Conservation (phyloP, 139 green algal species). For the Medakamo hakoo region DNA sequence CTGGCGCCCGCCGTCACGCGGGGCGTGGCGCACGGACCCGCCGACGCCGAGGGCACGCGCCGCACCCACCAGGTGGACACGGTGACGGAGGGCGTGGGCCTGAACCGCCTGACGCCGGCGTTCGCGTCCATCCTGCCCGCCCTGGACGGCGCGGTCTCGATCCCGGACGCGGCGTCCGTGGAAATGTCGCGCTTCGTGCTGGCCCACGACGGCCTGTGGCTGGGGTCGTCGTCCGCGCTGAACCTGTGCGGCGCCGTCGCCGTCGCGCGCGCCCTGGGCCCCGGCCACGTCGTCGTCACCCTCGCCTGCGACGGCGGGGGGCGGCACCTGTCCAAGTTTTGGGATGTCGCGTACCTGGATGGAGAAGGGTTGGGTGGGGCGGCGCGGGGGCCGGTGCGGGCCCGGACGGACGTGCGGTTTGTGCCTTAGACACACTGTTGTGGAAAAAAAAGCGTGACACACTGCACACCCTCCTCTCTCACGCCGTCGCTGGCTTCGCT, state of each 20-base stretch:
- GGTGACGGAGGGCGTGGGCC: constrained; percentile 74
- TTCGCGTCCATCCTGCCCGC: constrained; percentile 38
- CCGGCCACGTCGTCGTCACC: constrained; percentile 78
- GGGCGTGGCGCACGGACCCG: constrained; percentile 64
- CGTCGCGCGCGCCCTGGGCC: constrained; percentile 48
- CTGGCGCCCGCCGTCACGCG: constrained; percentile 63
- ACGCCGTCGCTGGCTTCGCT: too few species aligned
- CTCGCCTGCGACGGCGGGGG: constrained; percentile 78
- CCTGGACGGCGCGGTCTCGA: constrained; percentile 61
- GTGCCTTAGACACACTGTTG: not conserved
- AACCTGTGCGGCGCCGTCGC: constrained; percentile 89
- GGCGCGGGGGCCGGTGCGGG: not conserved
- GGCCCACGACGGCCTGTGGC: constrained; percentile 77
- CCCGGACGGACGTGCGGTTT: not conserved
- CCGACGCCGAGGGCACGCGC: constrained; percentile 82
- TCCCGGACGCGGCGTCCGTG: constrained; percentile 59
- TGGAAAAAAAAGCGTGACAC: constrained; percentile 59
- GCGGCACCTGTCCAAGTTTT: constrained; percentile 75
- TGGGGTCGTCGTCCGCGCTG: constrained; percentile 68
- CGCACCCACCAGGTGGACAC: constrained; percentile 85
- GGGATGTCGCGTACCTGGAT: not conserved
- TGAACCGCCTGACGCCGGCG: constrained; percentile 88
- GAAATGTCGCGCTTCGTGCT: constrained; percentile 72
- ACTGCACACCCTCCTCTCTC: too few species aligned
- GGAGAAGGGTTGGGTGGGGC: too few species aligned